Evolutionary conservation across 306 rosid genomes (phyloP).

Genomic region (Nissolia schottii): DNA sequence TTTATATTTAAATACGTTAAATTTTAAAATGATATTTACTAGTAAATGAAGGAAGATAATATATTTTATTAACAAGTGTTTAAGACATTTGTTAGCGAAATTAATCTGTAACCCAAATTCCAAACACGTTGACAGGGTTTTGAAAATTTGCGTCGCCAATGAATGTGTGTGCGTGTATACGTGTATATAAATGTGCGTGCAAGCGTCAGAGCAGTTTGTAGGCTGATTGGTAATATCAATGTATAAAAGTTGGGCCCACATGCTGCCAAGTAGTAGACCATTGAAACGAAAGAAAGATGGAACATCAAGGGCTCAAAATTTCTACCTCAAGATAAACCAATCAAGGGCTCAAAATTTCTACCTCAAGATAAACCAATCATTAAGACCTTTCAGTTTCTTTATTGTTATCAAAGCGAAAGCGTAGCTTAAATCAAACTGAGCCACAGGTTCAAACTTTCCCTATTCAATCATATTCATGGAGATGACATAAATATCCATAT

Average conservation of each 20-base stretch:
- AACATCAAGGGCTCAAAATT: background rate
- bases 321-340: background rate
- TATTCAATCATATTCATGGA: background rate
- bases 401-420: background rate
- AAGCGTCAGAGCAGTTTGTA: background rate
- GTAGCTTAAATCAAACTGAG: background rate
- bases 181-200: background rate
- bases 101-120: background rate
- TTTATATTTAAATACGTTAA: too few species aligned
- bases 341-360: background rate
- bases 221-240: background rate
- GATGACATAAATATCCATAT: too few species aligned
- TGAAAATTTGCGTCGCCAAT: background rate
- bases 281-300: background rate
- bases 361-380: slow-evolving; percentile 16
- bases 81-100: too few species aligned
- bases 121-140: background rate
- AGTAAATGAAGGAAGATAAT: too few species aligned
- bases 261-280: background rate
- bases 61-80: too few species aligned
- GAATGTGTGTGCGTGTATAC: background rate
- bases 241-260: background rate
- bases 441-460: background rate
- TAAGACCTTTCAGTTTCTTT: background rate
- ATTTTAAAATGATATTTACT: too few species aligned